Conservation (phyloP, 2,329 filamentous ascomycete species). For the Lachnellula occidentalis region DNA sequence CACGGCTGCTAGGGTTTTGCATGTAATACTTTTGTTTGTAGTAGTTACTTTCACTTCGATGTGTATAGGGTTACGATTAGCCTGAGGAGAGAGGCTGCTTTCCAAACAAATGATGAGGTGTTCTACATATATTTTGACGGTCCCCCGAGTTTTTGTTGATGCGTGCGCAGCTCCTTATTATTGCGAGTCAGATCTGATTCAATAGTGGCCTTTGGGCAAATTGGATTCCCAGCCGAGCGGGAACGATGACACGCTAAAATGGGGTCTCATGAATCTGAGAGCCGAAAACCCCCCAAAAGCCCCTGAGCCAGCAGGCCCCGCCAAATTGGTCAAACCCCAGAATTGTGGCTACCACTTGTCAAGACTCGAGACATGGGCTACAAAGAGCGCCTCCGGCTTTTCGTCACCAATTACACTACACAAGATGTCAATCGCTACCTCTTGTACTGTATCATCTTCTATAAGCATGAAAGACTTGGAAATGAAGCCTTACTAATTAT, state of each 20-base stretch:
- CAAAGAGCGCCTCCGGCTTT: no score
- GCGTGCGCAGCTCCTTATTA: neutral
- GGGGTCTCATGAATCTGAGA: no score
- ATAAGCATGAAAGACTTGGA: no score
- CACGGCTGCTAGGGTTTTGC: slow-evolving; percentile 5
- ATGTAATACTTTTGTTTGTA: slow-evolving; percentile 31
- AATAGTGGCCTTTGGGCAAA: neutral
- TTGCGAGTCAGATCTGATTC: neutral
- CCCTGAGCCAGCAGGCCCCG: no score
- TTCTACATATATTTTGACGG: neutral
- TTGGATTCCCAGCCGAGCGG: neutral
- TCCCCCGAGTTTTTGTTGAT: neutral
- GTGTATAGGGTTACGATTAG: slow-evolving; percentile 18
- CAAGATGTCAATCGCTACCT: no score
- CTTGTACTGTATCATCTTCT: no score
- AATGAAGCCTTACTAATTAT: no score
- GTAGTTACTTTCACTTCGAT: slow-evolving; percentile 21
- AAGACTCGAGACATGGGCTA: no score
- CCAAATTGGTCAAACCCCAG: no score
- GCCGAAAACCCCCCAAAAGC: no score
- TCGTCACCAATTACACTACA: no score
- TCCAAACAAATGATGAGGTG: neutral
- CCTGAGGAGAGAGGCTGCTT: slow-evolving; percentile 6
- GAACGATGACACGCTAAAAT: neutral
- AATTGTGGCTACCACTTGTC: no score